phyloP scores from a whole-genome alignment of 345 rosid species.

The Arabidopsis arenosa region DNA sequence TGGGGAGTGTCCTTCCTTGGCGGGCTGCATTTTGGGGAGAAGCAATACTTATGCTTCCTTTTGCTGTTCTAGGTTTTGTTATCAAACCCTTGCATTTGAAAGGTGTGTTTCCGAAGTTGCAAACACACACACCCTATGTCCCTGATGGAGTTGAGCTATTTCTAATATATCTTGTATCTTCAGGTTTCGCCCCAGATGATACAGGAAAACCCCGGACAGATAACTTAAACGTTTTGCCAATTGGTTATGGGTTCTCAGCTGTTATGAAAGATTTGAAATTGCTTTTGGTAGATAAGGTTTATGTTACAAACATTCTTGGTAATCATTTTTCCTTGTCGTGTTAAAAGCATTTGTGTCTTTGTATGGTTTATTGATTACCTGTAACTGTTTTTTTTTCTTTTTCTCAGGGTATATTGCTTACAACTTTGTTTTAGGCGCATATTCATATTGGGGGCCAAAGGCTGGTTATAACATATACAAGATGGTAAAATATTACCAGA shows the following conservation, averaged over 20 bases:
- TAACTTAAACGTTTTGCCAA: slow-evolving; percentile 26
- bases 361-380: slow-evolving; percentile 46
- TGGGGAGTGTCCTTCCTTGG: slow-evolving; percentile 74
- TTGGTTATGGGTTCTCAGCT: slow-evolving; percentile 56
- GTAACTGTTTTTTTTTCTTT: slow-evolving; percentile 39
- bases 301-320: slow-evolving; percentile 81
- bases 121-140: slow-evolving; percentile 13
- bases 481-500: slow-evolving; percentile 57
- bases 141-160: slow-evolving; percentile 9
- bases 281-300: slow-evolving; percentile 71
- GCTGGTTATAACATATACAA: slow-evolving; percentile 88
- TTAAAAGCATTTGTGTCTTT: neutral
- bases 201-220: slow-evolving; percentile 46
- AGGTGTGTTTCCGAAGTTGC: slow-evolving; percentile 55
- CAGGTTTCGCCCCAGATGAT: slow-evolving; percentile 76
- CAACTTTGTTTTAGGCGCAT: slow-evolving; percentile 93
- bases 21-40: slow-evolving; percentile 92
- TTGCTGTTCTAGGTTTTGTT: slow-evolving; percentile 72
- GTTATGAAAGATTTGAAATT: slow-evolving; percentile 66
- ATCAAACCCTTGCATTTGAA: slow-evolving; percentile 89
- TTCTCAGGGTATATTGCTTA: slow-evolving; percentile 81
- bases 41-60: slow-evolving; percentile 93
- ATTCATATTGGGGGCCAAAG: slow-evolving; percentile 98
- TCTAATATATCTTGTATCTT: slow-evolving; percentile 42
- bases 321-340: slow-evolving; percentile 33